Base-by-base conservation (phyloP, 495 filamentous ascomycete genomes). In the Aspergillus heteromorphus region DNA sequence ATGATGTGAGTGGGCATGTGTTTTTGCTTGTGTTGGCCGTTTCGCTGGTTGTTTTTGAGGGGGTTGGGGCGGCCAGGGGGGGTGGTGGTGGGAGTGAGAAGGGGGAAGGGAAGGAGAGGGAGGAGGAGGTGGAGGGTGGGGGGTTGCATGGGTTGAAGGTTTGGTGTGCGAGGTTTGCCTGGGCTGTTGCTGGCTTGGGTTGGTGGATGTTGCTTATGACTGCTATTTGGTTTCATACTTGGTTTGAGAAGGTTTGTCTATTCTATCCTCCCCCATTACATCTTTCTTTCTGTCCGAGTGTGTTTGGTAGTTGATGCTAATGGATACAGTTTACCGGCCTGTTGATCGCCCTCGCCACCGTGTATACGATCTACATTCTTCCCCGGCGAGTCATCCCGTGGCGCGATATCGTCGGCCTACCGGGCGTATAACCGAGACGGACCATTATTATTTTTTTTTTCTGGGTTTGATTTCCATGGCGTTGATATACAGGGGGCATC, bases 141-240 rank as follows among this genome's bases (percentile, higher is more conserved):
- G 21, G 40, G 4, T 29, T 14, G n/a, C 58, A 75, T 4, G 53
- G 72, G 31, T 63, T 54, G 54, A 70, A 74, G 23, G 80, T 62
- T 59, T 82, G 65, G 80, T 62, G 40, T 65, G 83, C 58, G 64
- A 85, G 60, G 65, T 67, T 65, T 66, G 80, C 66, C 51, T 73
- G 63, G 59, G 63, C 54, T n/a, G 71, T 79, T 45, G 62, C 67
- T 16, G 83, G 71, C 5, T 59, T 96, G 63, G 86, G 83, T 55
- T 85, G 82, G 80, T 97, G 91, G 87, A 97, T 97, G 92, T 68
- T 97, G 69, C 76, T 97, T 45, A 98, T 98, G 93, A 98, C 93
- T 40, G 90, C 92, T 10, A 87, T 91, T 41, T 97, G 91, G 75
- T 98, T 98, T 55, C 93, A 98, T 68, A 97, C 93, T 4, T 97